Evolutionary conservation across 1,139 yeast species (phyloP), one percentile per base, ranked within the genome.

Genomic region (Debaryomyces coudertii): DNA sequence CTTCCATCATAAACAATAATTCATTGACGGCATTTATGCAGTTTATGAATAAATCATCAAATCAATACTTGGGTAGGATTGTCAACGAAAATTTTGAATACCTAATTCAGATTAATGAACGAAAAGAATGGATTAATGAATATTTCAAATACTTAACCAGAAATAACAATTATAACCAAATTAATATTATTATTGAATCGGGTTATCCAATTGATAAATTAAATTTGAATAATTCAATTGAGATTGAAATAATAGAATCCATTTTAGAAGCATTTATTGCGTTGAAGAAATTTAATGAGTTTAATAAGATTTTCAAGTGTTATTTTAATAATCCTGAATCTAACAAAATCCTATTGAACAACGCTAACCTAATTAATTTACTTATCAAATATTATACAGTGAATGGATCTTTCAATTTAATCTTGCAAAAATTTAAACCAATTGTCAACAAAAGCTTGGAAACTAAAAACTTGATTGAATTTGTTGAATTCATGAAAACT

Each of bases 331-430:
- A 33, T 22, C 24, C 53, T 12, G 42, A 39, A 18, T 48, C 45
- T 36, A 46, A 48, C 12, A 29, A 46, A 36, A 30, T 40, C 2
- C 43, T 61, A 16, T 33, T 49, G 36, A 42, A 46, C 3, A 57
- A 63, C 0, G 51, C 52, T n/a, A 50, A 51, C 18, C 49, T 65
- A 20, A 40, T 59, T 16, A 56, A 55, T 18, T 53, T 65, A 30
- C 52, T 66, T 23, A 53, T 66, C 31, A 53, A 54, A 11, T 66
- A 65, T 47, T 65, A 63, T 42, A 51, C 57, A 5, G 33, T 51
- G 30, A 46, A 41, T 41, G 65, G 59, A 7, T 53, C 51, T 1
- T 47, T 46, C 35, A 54, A 55, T 11, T 24, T 55, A 14, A 57
- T 65, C 4, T 36, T 57, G 18, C 43, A 51, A 5, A 54, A 57